Evolutionary conservation across 352 stramenopile genomes (phyloP).

Genomic region (Elongisporangium senticosum): DNA sequence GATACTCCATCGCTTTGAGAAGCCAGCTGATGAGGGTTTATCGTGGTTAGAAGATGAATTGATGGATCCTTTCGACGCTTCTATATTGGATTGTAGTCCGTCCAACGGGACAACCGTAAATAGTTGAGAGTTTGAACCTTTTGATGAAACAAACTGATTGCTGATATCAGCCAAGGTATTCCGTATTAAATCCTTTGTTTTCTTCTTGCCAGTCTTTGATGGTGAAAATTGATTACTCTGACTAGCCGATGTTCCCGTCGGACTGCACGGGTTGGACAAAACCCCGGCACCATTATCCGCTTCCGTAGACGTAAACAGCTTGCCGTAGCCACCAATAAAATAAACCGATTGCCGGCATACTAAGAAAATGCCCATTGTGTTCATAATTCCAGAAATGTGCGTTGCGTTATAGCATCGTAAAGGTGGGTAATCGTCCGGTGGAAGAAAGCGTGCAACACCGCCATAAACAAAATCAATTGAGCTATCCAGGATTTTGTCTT

Average conservation of each 20-base stretch:
- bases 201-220: conserved; percentile 28
- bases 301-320: conserved; percentile 26
- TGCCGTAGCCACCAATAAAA: conserved; percentile 64
- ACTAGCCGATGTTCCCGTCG: background rate
- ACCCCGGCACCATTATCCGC: conserved; percentile 1
- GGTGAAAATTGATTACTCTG: conserved; percentile 15
- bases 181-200: conserved; percentile 42
- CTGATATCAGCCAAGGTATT: conserved; percentile 48
- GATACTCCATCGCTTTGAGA: conserved; percentile 47
- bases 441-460: conserved; percentile 53
- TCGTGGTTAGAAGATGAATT: background rate
- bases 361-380: conserved; percentile 46
- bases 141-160: conserved; percentile 35
- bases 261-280: conserved; percentile 7
- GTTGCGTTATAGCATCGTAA: conserved; percentile 49
- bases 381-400: conserved; percentile 57
- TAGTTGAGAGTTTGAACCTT: conserved; percentile 20
- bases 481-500: conserved; percentile 30
- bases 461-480: conserved; percentile 53
- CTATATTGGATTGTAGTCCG: background rate
- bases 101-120: conserved; percentile 44
- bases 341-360: conserved; percentile 50
- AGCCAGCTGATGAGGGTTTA: background rate
- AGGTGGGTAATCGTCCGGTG: conserved; percentile 57
- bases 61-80: background rate